Conservation (phyloP, 768 basidiomycete species). For the Leucosporidium creatinivorum region DNA sequence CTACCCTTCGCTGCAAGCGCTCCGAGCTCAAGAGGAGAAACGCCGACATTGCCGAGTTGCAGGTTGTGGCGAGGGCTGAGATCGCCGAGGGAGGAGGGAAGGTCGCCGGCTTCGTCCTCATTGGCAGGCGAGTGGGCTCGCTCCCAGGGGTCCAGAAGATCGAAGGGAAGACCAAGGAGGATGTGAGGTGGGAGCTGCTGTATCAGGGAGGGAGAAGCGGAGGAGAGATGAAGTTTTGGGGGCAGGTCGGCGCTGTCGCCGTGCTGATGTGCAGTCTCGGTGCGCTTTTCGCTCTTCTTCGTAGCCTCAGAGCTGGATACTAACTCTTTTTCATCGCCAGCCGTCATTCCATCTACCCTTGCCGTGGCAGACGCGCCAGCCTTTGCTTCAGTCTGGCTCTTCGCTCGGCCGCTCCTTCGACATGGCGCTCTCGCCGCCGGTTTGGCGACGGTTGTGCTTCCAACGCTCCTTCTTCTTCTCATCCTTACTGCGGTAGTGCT, state of each 20-base stretch:
- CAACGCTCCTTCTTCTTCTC: not conserved
- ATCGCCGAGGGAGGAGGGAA: not conserved
- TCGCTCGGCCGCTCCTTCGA: not conserved
- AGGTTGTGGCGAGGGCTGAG: not conserved
- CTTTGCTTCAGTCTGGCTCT: not conserved
- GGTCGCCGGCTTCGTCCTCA: not conserved
- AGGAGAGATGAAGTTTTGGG: not conserved
- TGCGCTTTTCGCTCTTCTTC: not conserved
- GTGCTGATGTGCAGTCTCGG: not conserved
- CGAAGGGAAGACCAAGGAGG: not conserved
- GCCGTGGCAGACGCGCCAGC: not conserved
- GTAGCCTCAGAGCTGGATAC: not conserved
- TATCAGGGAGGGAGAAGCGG: too few species aligned
- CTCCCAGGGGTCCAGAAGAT: not conserved
- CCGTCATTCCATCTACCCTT: not conserved
- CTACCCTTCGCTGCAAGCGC: not conserved
- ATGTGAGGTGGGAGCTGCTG: conserved; percentile 1
- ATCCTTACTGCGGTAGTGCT: not conserved
- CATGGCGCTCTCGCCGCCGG: not conserved
- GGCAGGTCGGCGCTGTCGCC: not conserved
- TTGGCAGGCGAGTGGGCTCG: not conserved
- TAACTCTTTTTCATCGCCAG: not conserved
- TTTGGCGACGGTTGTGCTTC: not conserved
- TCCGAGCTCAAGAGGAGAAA: not conserved
- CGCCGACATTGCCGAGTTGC: not conserved